A percentile compares a stretch with the other conserved stretches of the same genome.
phyloP scores from a whole-genome alignment of 2,329 filamentous ascomycete genomes.

The Mycogone perniciosa region DNA sequence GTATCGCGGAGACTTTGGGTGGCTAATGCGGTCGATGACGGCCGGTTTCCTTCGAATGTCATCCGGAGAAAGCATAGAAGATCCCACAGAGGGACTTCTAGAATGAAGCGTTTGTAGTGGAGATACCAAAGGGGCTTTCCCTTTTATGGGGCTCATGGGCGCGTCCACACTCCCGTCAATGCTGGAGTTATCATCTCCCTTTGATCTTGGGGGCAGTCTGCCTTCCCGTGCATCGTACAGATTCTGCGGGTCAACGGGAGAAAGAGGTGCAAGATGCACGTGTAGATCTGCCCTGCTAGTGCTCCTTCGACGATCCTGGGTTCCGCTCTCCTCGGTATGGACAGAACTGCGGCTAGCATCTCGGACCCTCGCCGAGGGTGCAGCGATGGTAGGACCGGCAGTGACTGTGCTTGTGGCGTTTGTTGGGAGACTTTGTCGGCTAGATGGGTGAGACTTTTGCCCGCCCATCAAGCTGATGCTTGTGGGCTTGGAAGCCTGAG shows the following conservation, averaged over 20 bases:
- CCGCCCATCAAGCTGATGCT: conserved; percentile 41
- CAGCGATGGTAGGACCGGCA: conserved; percentile 39
- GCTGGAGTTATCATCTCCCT: conserved; percentile 39
- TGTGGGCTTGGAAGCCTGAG: conserved; percentile 41
- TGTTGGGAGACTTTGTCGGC: conserved; percentile 35
- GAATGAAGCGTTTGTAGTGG: conserved; percentile 30
- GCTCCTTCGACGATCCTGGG: conserved; percentile 34
- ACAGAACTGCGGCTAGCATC: conserved; percentile 39
- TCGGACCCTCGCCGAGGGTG: conserved; percentile 41
- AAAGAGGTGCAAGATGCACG: conserved; percentile 27
- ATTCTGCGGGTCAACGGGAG: conserved; percentile 24
- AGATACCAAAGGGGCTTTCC: conserved; percentile 25
- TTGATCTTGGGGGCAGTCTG: conserved; percentile 27
- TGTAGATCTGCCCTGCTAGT: conserved; percentile 38
- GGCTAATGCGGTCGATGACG: conserved; percentile 50
- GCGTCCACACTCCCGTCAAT: conserved; percentile 40
- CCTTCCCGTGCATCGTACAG: conserved; percentile 35
- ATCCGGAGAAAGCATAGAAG: conserved; percentile 31
- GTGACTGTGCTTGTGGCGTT: conserved; percentile 37
- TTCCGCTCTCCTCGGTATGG: conserved; percentile 39
- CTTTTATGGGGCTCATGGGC: conserved; percentile 34
- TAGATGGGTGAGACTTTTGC: conserved; percentile 36
- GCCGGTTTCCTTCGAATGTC: conserved; percentile 40
- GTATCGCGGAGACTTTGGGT: conserved; percentile 36
- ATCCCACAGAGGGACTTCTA: conserved; percentile 29